These are phyloP conservation scores for Nakazawaea siamensis DNA, from an alignment of 805 yeast genomes.

Conservation along the genomic window DNA sequence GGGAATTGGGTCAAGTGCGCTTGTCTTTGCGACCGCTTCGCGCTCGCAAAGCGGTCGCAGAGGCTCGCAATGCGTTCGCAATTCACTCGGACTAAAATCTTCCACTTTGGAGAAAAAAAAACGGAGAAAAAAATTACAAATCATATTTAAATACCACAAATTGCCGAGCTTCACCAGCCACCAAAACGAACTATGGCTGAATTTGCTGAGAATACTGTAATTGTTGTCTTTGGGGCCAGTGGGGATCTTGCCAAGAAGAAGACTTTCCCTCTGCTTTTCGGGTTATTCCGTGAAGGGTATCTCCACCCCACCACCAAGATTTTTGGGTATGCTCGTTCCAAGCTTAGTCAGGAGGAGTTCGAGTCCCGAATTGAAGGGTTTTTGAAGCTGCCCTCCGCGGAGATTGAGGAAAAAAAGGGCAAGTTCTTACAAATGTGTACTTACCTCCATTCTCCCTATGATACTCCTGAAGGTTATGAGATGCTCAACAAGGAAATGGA, in stretches of 20 bases:
- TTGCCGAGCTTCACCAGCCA: too few relatives aligned
- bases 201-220: conserved; percentile 58
- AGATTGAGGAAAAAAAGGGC: conserved; percentile 33
- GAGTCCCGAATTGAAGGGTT: conserved; percentile 55
- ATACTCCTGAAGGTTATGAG: conserved; percentile 65
- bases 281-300: conserved; percentile 68
- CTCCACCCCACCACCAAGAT: conserved; percentile 64
- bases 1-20: too few relatives aligned
- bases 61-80: too few relatives aligned
- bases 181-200: conserved; percentile 6
- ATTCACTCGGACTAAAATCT: too few relatives aligned
- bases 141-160: too few relatives aligned
- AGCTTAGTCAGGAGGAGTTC: conserved; percentile 59
- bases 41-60: too few relatives aligned
- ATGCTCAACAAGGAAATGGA: conserved; percentile 47
- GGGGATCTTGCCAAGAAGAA: conserved; percentile 95
- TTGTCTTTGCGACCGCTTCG: too few relatives aligned
- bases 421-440: conserved; percentile 59
- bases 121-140: too few relatives aligned
- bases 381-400: conserved; percentile 38
- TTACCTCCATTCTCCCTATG: conserved; percentile 78
- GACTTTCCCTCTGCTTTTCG: conserved; percentile 83
- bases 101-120: too few relatives aligned
- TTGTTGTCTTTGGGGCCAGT: conserved; percentile 89
- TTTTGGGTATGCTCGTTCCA: conserved; percentile 88